A percentile compares a stretch with the other conserved stretches of the same genome.
Conservation (phyloP, 148 eudicot species). For the Vaccinium myrtillus region DNA sequence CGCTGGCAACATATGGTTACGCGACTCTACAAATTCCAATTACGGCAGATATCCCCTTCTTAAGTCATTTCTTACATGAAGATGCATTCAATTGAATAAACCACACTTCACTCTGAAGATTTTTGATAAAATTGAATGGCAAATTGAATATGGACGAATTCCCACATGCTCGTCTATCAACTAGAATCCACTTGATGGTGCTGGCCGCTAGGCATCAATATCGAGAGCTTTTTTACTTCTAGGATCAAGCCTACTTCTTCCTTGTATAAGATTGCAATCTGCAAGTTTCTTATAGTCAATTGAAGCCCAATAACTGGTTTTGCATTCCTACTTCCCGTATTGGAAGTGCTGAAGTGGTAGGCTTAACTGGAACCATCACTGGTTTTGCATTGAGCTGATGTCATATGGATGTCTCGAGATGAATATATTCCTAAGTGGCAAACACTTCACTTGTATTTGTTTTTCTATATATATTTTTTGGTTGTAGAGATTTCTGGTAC, state of each 20-base stretch:
- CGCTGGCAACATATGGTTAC: neutral
- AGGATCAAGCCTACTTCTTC: neutral
- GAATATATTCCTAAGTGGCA: neutral
- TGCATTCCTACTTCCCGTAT: neutral
- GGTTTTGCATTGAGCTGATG: neutral
- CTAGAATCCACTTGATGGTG: neutral
- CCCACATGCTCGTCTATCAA: neutral
- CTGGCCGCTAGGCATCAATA: neutral
- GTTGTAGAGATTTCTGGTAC: neutral
- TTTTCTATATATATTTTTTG: neutral
- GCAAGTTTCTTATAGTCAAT: neutral
- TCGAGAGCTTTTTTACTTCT: neutral
- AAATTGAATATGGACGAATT: neutral
- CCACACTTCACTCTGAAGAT: neutral
- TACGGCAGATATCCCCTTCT: neutral
- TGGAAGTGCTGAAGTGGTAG: neutral
- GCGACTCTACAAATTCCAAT: neutral
- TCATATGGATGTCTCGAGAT: neutral
- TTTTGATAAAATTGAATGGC: neutral
- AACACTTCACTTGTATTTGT: neutral
- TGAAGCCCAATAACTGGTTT: neutral
- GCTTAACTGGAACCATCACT: neutral
- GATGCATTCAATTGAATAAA: neutral
- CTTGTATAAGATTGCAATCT: neutral
- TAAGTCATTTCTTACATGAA: neutral